A percentile compares a stretch with the other conserved stretches of the same genome.
phyloP scores from a whole-genome alignment of 257 asterid species.

The Primulina tabacum region DNA sequence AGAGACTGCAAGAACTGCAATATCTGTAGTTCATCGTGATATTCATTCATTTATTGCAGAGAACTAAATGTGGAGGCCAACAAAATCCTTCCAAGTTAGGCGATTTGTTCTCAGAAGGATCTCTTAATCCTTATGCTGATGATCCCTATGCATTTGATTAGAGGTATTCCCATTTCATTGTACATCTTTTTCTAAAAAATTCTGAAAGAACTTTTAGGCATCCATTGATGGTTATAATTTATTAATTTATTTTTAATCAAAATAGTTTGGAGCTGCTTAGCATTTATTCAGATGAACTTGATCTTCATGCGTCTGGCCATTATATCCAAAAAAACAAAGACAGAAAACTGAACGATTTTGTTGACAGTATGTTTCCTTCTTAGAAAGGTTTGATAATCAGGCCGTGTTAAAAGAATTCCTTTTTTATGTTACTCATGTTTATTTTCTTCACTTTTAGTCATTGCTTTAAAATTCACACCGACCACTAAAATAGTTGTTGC shows the following conservation, averaged over 20 bases:
- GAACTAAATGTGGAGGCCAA: slow-evolving; percentile 38
- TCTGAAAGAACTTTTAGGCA: not conserved
- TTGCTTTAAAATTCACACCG: not conserved
- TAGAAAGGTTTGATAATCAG: not conserved
- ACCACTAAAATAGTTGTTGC: not conserved
- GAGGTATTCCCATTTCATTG: slow-evolving; percentile 47
- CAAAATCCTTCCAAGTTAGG: slow-evolving; percentile 74
- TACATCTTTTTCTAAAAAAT: slow-evolving; percentile 3
- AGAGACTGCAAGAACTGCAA: not conserved
- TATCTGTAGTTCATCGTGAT: slow-evolving; percentile 26
- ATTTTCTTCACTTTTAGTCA: not conserved
- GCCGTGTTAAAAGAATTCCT: not conserved
- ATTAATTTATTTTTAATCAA: not conserved
- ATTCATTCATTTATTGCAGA: slow-evolving; percentile 43
- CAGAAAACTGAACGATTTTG: not conserved
- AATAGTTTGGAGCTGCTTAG: not conserved
- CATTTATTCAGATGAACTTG: not conserved
- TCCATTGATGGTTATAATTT: not conserved
- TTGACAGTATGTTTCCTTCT: not conserved
- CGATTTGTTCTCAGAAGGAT: slow-evolving; percentile 93
- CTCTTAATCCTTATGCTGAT: slow-evolving; percentile 90
- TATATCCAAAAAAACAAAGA: not conserved
- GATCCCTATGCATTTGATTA: slow-evolving; percentile 94
- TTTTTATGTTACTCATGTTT: not conserved
- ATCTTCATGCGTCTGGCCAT: slow-evolving; percentile 3